Evolutionary conservation across 441 rosid species (phyloP).

Genomic region (Brassica balearica): DNA sequence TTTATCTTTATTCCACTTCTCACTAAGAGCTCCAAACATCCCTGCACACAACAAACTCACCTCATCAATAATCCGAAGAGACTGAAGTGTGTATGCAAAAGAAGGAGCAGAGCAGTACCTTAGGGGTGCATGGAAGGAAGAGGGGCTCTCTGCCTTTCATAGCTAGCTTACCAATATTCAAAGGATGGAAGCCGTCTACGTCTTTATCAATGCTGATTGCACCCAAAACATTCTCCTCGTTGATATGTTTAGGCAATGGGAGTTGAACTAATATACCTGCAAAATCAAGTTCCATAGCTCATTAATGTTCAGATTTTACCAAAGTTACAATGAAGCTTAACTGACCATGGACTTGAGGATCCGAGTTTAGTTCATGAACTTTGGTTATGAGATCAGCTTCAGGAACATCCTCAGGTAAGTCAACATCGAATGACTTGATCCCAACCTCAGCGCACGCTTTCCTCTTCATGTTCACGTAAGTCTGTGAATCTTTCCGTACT

Average conservation of each 20-base stretch:
- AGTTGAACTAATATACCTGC: conserved; percentile 66
- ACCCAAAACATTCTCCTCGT: conserved; percentile 80
- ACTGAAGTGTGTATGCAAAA: background rate
- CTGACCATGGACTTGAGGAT: conserved; percentile 76
- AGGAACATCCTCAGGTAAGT: conserved; percentile 49
- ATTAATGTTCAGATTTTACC: background rate
- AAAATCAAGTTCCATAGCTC: conserved; percentile 7
- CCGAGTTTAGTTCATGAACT: conserved; percentile 70
- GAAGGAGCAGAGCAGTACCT: conserved; percentile 54
- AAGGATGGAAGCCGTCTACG: conserved; percentile 97
- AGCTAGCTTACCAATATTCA: conserved; percentile 93
- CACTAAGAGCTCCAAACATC: conserved; percentile 83
- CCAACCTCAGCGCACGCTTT: conserved; percentile 62
- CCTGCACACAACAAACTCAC: conserved; percentile 49
- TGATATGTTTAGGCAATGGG: conserved; percentile 85
- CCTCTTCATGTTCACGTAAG: conserved; percentile 21
- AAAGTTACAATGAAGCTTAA: conserved; percentile 2
- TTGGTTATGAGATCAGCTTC: no score
- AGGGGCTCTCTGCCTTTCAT: conserved; percentile 98
- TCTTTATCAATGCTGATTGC: conserved; percentile 84
- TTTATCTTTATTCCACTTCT: conserved; percentile 73
- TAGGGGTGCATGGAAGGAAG: conserved; percentile 95
- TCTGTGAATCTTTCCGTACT: conserved; percentile 78
- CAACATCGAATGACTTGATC: conserved; percentile 54
- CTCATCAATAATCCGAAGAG: background rate